Percentiles rank a stretch among this genome's conserved stretches.
Conservation (phyloP, 257 asterid genomes). For the Solanum ossicruentum region DNA sequence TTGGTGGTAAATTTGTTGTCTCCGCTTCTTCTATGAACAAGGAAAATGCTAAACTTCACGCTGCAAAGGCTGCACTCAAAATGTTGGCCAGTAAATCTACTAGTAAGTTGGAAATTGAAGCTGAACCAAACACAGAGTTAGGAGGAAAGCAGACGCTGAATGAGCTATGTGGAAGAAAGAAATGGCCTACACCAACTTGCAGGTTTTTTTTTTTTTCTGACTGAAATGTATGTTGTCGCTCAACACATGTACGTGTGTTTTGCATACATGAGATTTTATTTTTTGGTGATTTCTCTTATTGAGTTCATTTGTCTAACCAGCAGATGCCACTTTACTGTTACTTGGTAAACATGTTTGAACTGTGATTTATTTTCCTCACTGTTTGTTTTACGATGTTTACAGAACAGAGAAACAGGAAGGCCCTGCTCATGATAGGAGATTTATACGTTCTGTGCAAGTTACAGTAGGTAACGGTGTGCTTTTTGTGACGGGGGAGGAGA, state of each 20-base stretch:
- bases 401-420: slow-evolving; percentile 48
- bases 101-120: not conserved
- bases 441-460: slow-evolving; percentile 48
- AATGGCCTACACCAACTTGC: slow-evolving; percentile 64
- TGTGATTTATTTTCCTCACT: not conserved
- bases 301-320: not conserved
- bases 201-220: slow-evolving; percentile 19
- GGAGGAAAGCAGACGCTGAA: slow-evolving; percentile 53
- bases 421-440: slow-evolving; percentile 46
- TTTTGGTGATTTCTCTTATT: not conserved
- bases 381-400: slow-evolving; percentile 7
- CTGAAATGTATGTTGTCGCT: not conserved
- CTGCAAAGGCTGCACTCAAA: slow-evolving; percentile 58
- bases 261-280: not conserved
- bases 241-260: not conserved
- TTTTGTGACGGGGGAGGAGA: slow-evolving; percentile 34
- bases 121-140: slow-evolving; percentile 26
- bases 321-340: not conserved
- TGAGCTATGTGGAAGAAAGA: slow-evolving; percentile 60
- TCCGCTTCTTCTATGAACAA: slow-evolving; percentile 53
- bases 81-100: slow-evolving; percentile 12
- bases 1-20: slow-evolving; percentile 44
- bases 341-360: not conserved
- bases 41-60: slow-evolving; percentile 67
- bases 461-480: slow-evolving; percentile 16